phyloP scores from a whole-genome alignment of 2,329 filamentous ascomycete genomes.

The Ophiosphaerella herpotricha region DNA sequence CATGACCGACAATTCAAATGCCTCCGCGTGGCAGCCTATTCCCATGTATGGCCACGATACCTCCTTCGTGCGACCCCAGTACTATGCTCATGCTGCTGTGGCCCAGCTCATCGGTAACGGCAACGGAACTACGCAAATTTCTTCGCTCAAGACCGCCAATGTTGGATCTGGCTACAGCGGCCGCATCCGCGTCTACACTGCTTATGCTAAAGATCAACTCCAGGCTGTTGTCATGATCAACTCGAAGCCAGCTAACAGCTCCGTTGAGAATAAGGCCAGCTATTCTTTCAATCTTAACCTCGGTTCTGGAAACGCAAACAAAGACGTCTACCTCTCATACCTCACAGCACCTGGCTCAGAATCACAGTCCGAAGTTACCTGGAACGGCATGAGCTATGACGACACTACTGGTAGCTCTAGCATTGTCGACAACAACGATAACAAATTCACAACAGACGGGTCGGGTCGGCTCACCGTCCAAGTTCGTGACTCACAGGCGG shows the following conservation, averaged over 20 bases:
- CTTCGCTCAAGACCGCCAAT: constrained; percentile 36
- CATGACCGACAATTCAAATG: constrained; percentile 60
- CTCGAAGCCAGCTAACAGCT: constrained; percentile 48
- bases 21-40: constrained; percentile 56
- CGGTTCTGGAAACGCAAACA: constrained; percentile 45
- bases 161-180: constrained; percentile 46
- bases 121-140: constrained; percentile 53
- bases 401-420: constrained; percentile 49
- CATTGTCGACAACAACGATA: constrained; percentile 37
- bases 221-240: constrained; percentile 55
- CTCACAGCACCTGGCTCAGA: constrained; percentile 55
- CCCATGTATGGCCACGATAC: constrained; percentile 46
- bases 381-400: constrained; percentile 54
- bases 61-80: constrained; percentile 54
- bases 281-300: constrained; percentile 51
- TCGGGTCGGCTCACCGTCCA: constrained; percentile 30
- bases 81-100: constrained; percentile 58
- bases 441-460: constrained; percentile 30
- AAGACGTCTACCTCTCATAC: constrained; percentile 53
- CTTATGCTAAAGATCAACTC: constrained; percentile 52
- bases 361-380: constrained; percentile 49
- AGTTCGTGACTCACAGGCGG: constrained; percentile 53
- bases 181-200: constrained; percentile 51
- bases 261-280: constrained; percentile 45
- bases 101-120: constrained; percentile 55